Evolutionary conservation across 257 asterid genomes (phyloP), one percentile per base, ranked within the genome.

Genomic region (Primulina huaijiensis): DNA sequence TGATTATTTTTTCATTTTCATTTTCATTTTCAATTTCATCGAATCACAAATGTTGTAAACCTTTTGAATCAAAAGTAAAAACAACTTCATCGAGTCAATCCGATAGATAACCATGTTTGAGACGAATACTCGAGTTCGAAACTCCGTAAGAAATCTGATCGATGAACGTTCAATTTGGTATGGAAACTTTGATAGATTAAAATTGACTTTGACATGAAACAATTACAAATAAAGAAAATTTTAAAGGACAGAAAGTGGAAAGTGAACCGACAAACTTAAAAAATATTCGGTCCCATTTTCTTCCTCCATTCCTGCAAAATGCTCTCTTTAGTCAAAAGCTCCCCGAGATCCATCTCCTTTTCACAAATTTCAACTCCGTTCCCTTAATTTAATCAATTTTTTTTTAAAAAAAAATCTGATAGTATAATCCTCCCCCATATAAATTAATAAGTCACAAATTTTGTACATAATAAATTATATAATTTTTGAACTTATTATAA

Each of bases 251-350:
- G 17, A 43, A 43, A 2, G 17, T 1, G 17, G 53, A 43, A 43
- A 43, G 53, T 43, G 53, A 43, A 43, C n/a, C n/a, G 53, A 43
- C 53, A 43, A 63, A 71, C 78, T 60, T 68, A 65, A 60, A 76
- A 74, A 76, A 68, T 77, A 72, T 82, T 77, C 81, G 84, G 81
- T 74, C 81, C 81, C 79, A 69, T 25, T 65, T 72, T 67, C 80
- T 69, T 74, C 78, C 61, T n/a, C 35, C 76, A 67, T 12, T 53
- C 72, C 82, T 62, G 79, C 75, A 81, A 69, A 60, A 62, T 68
- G 52, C 68, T 52, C 62, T 69, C 66, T 77, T 75, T 78, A 75
- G 94, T 85, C 96, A 85, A 85, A 85, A 83, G 83, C 74, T 76
- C 75, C 14, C 40, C 7, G 76, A 80, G 85, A 83, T 2, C 83